These are phyloP conservation scores for Tricholoma hemisulphureum DNA, from an alignment of 768 basidiomycete species.

Conservation along the genomic window DNA sequence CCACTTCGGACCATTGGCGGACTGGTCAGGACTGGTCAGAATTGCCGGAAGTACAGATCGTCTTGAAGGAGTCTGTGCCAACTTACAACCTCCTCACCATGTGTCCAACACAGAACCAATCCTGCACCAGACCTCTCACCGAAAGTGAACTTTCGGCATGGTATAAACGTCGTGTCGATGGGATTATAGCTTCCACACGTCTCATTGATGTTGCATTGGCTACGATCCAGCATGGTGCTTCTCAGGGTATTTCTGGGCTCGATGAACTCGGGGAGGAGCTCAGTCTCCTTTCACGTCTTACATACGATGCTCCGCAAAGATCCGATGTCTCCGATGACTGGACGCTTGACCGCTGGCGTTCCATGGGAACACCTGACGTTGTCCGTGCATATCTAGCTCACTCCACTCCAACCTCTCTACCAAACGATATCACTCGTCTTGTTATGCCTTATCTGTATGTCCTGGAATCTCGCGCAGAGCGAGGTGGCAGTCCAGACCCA, in stretches of 20 bases:
- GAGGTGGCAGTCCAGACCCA: conserved; percentile 69
- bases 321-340: conserved; percentile 56
- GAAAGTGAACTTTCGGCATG: conserved; percentile 60
- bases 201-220: conserved; percentile 78
- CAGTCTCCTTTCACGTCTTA: conserved; percentile 77
- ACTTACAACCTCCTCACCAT: not conserved
- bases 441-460: conserved; percentile 94
- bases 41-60: conserved; percentile 38
- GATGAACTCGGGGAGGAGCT: conserved; percentile 92
- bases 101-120: conserved; percentile 1
- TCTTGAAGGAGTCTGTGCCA: conserved; percentile 30
- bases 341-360: conserved; percentile 73
- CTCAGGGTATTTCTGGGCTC: conserved; percentile 71
- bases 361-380: conserved; percentile 62
- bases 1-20: conserved; percentile 45
- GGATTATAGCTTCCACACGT: conserved; percentile 63
- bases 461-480: conserved; percentile 84
- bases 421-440: conserved; percentile 66
- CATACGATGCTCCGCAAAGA: conserved; percentile 73
- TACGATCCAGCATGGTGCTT: conserved; percentile 82
- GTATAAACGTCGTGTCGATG: conserved; percentile 69
- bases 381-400: conserved; percentile 74
- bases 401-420: conserved; percentile 65
- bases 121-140: conserved; percentile 35
- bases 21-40: conserved; percentile 60